Percentiles rank a stretch among this genome's conserved stretches.
These are phyloP conservation scores for Theileria orientalis DNA, from an alignment of 169 alveolate species.

Conservation along the genomic window DNA sequence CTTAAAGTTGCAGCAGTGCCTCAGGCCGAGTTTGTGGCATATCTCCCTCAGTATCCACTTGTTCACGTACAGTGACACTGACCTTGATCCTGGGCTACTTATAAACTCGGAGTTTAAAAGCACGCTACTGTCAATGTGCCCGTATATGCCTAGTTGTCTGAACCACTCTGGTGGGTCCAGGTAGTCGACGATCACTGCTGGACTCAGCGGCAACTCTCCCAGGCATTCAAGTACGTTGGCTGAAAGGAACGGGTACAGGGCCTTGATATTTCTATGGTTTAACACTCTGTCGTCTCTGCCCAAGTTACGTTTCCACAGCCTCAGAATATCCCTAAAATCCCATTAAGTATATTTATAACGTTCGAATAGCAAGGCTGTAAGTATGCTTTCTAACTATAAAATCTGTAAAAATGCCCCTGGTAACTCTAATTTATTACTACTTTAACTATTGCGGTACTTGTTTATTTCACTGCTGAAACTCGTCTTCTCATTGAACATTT, in stretches of 20 bases:
- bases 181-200: slow-evolving; percentile 46
- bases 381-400: too few relatives aligned
- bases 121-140: background rate
- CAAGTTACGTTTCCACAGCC: slow-evolving; percentile 73
- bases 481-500: background rate
- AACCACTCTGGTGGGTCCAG: slow-evolving; percentile 59
- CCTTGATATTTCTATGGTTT: slow-evolving; percentile 33
- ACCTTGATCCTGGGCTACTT: background rate
- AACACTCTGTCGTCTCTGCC: slow-evolving; percentile 74
- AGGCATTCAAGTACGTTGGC: slow-evolving; percentile 31
- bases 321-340: slow-evolving; percentile 56
- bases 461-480: slow-evolving; percentile 10
- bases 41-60: slow-evolving; percentile 76
- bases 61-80: slow-evolving; percentile 40
- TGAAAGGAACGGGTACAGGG: slow-evolving; percentile 58
- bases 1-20: slow-evolving; percentile 62
- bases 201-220: slow-evolving; percentile 25
- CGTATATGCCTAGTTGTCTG: slow-evolving; percentile 29
- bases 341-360: background rate
- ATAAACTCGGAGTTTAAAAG: slow-evolving; percentile 43
- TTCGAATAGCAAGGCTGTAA: background rate
- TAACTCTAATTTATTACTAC: too few relatives aligned
- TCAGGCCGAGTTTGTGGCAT: slow-evolving; percentile 45
- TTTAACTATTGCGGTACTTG: slow-evolving; percentile 18
- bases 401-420: too few relatives aligned